These are phyloP conservation scores for Penicillium simplicissimum DNA, from an alignment of 495 filamentous ascomycete genomes.

Conservation along the genomic window DNA sequence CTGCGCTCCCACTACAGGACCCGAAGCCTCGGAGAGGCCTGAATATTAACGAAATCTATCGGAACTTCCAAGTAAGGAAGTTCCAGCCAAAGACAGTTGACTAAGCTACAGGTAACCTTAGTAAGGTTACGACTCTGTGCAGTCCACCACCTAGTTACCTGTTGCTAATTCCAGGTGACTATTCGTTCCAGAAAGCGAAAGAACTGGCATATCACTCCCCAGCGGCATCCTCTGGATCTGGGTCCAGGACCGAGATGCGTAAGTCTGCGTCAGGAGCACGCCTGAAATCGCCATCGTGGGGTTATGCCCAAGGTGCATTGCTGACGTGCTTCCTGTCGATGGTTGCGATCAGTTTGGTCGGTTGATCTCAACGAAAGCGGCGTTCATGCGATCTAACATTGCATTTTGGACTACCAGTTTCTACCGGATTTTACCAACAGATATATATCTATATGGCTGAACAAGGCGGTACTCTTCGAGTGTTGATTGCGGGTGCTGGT, in stretches of 20 bases:
- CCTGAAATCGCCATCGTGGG: constrained; percentile 18
- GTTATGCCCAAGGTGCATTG: constrained; percentile 23
- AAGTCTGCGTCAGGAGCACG: constrained; percentile 10
- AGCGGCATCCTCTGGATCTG: background rate
- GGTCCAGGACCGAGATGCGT: background rate
- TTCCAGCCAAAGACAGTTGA: too few relatives aligned
- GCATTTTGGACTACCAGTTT: background rate
- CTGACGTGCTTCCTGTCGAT: constrained; percentile 27
- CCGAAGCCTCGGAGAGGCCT: too few relatives aligned
- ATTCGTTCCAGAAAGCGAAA: background rate
- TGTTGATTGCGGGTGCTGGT: constrained; percentile 50
- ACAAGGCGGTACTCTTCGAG: constrained; percentile 26
- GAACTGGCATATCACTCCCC: background rate
- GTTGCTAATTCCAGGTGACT: too few relatives aligned
- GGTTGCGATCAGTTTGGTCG: background rate
- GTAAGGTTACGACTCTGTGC: too few relatives aligned
- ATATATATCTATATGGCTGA: constrained; percentile 14
- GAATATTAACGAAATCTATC: too few relatives aligned
- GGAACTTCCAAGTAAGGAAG: too few relatives aligned
- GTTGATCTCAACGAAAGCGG: background rate
- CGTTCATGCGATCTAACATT: background rate
- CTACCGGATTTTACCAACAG: background rate
- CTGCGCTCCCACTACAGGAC: too few relatives aligned
- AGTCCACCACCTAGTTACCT: too few relatives aligned
- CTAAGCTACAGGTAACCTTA: too few relatives aligned